Base-by-base conservation (phyloP, 331 rosid genomes). In the Cydonia oblonga region DNA sequence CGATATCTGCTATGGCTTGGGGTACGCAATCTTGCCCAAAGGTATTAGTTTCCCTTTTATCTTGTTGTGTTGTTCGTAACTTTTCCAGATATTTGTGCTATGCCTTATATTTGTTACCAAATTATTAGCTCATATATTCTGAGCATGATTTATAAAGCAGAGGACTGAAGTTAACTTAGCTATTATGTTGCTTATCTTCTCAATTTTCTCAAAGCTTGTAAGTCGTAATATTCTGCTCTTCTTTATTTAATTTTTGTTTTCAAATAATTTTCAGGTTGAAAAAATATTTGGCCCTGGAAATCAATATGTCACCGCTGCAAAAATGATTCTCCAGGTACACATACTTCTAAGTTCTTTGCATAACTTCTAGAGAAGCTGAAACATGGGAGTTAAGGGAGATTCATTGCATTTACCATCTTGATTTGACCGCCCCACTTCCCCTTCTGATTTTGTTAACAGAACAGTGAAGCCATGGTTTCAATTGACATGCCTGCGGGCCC, bases 401-500 rank as follows among this genome's bases (percentile, higher is more conserved):
- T 64, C 42, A 0, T 38, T 38, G 42, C 0, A 38, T 38, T 38
- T 38, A 38, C 42, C 42, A 38, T 38, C 42, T 38, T 38, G 42
- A 38, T 38, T 38, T 38, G 42, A 1, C 0, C 0, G 13, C 13
- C 1, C 13, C 42, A 38, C 13, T 38, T 38, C 42, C 42, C 42
- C 3, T 35, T 38, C 13, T 38, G 42, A 38, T 38, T 38, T 38
- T 38, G 42, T 38, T 40, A 3, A 7, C 86, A 95, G 99, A 95
- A 95, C 72, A 95, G 99, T 65, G 99, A 95, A 83, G 97, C 97
- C 64, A 91, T 95, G 99, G 84, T 95, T 73, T 88, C 97, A 53
- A 95, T 95, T 82, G 99, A 95, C 83, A 91, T 91, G 99, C 96
- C 99, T 4, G 99, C 99, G 0, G 99, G 97, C 59, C 99, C 99